Evolutionary conservation across 2,329 filamentous ascomycete species (phyloP).

Genomic region (Aspergillus vadensis): DNA sequence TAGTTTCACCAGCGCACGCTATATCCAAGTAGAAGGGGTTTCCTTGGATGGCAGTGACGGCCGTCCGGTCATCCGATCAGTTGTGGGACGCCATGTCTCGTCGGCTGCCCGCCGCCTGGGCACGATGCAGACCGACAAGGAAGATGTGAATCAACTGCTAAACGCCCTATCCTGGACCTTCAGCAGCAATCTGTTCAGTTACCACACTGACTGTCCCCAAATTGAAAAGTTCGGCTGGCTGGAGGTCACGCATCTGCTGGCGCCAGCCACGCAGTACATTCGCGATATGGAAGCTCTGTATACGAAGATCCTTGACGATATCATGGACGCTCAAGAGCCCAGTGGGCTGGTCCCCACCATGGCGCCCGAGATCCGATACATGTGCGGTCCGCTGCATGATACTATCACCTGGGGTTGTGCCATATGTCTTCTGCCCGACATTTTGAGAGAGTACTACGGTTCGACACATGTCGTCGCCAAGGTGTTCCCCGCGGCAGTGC

Average conservation of each 20-base stretch:
- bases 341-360: slow-evolving; percentile 51
- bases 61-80: slow-evolving; percentile 22
- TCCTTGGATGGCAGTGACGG: slow-evolving; percentile 13
- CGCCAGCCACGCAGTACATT: slow-evolving; percentile 50
- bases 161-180: slow-evolving; percentile 52
- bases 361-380: slow-evolving; percentile 52
- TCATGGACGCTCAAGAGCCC: slow-evolving; percentile 49
- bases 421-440: slow-evolving; percentile 26
- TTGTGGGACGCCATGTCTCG: slow-evolving; percentile 24
- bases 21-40: slow-evolving; percentile 27
- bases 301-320: slow-evolving; percentile 52
- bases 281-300: slow-evolving; percentile 52
- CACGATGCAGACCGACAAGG: slow-evolving; percentile 25
- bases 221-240: slow-evolving; percentile 55
- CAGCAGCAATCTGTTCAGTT: slow-evolving; percentile 47
- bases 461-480: slow-evolving; percentile 24
- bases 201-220: slow-evolving; percentile 53
- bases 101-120: slow-evolving; percentile 25
- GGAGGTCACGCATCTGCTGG: slow-evolving; percentile 51
- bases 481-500: slow-evolving; percentile 23
- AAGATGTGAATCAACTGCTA: slow-evolving; percentile 25
- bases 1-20: slow-evolving; percentile 28
- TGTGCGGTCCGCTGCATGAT: slow-evolving; percentile 53
- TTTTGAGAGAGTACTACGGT: slow-evolving; percentile 24
- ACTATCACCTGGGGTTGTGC: slow-evolving; percentile 37